A percentile compares a stretch with the other conserved stretches of the same genome.
Evolutionary conservation across 345 rosid genomes (phyloP).

Genomic region (Firmiana major): DNA sequence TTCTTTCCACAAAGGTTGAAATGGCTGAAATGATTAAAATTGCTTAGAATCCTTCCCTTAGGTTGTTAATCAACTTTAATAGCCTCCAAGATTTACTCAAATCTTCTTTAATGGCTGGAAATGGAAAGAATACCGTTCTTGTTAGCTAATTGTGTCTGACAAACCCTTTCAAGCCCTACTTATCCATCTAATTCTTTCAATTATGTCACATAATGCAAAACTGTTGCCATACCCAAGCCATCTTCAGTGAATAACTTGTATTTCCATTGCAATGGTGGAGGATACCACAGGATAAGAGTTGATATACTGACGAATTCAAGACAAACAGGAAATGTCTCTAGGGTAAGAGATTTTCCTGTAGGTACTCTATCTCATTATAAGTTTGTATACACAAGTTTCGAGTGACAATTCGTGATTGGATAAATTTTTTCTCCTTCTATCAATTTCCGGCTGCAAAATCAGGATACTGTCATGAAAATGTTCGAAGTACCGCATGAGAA

Average conservation of each 20-base stretch:
- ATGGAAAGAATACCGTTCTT: too few relatives aligned
- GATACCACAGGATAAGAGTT: background rate
- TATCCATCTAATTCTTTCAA: too few relatives aligned
- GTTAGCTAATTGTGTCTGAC: too few relatives aligned
- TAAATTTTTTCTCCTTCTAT: too few relatives aligned
- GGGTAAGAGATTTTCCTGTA: background rate
- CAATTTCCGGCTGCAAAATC: background rate
- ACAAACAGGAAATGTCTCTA: conserved; percentile 2
- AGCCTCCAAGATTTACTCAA: too few relatives aligned
- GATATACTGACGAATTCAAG: conserved; percentile 2
- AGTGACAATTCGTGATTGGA: too few relatives aligned
- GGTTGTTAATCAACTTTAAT: too few relatives aligned
- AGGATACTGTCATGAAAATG: background rate
- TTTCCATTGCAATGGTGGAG: background rate
- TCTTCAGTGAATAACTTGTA: background rate
- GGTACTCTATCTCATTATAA: background rate
- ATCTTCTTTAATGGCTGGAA: too few relatives aligned
- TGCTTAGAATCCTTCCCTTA: too few relatives aligned
- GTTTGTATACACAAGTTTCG: background rate
- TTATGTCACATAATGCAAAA: background rate
- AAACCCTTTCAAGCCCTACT: too few relatives aligned
- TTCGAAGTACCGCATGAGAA: background rate
- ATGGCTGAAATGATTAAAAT: too few relatives aligned
- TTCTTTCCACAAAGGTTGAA: too few relatives aligned
- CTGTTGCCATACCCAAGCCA: background rate